Base-by-base conservation (phyloP, 148 eudicot species). In the Rheum nobile region DNA sequence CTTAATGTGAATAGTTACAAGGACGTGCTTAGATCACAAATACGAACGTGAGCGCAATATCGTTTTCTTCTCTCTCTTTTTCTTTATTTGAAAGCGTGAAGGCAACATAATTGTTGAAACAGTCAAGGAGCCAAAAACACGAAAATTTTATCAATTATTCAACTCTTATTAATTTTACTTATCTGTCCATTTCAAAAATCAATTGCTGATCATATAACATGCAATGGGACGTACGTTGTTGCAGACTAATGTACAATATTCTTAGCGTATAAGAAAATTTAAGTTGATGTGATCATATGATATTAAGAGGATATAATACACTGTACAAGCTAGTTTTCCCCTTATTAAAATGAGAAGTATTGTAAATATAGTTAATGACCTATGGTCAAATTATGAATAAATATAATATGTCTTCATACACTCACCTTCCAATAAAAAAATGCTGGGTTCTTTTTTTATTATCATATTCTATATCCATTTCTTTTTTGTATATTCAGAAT, bases 31-130 rank as follows among this genome's bases (percentile, higher is more conserved):
- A n/a, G 17, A 14, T 31, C 38, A 65, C 57, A 50, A 50, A 50
- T 34, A 31, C 6, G 39, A 65, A 65, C 70, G 70, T 65, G 70
- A 50, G 57, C 26, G 26, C 57, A 50, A 50, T 22, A 50, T n/a
- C 57, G 57, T 50, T 50, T 50, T 50, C 26, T 4, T 17, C 21
- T 19, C 6, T 10, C 16, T 43, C 16, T 13, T 43, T 43, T 43
- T 43, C 39, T 37, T 6, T 37, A 37, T 47, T 47, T 3, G n/a
- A 47, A 19, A 47, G 54, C 54, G 22, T 47, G 54, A 28, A 31
- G 68, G 68, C 68, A 29, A 61, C 68, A 61, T n/a, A n/a, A n/a
- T 12, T 61, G 13, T 63, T 63, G 70, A 65, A 65, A 65, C 39
- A 8, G 21, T 65, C 39, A 65, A 34, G 21, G 70, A 65, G 39